Evolutionary conservation across 1,284 basidiomycete species (phyloP), one percentile per base, ranked within the genome.

Genomic region (Ceratorhiza oryzae-sativae): DNA sequence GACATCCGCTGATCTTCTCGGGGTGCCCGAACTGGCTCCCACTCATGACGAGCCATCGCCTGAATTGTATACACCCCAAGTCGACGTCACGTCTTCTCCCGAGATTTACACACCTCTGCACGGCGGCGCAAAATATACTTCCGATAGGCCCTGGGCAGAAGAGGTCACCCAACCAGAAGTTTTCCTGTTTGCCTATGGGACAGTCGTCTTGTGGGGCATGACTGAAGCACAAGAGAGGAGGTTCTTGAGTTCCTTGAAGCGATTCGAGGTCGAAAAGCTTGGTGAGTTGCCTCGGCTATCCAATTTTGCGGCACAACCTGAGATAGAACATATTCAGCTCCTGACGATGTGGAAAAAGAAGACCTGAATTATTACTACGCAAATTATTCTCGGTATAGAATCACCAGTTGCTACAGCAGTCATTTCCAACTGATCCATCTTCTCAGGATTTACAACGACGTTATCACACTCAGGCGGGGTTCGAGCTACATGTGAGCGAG

Each of bases 311-410:
- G n/a, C n/a, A n/a, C n/a, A n/a, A n/a, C n/a, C n/a, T n/a, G n/a
- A n/a, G n/a, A n/a, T n/a, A 58, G 32, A 20, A 41, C 15, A 72
- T 46, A 18, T n/a, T n/a, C 76, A 93, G 92, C 88, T 59, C 84
- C 90, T 12, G 90, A 95, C 63, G 90, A 91, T 76, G 84, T 95
- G 20, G 95, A 98, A 81, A 95, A 93, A 89, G 96, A 98, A 83
- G 96, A 98, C 78, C 84, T 98, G 55, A 97, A 97, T 80, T 98
- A 92, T 81, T 98, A 98, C 78, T 95, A 97, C 77, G 95, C 95
- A 18, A 95, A 97, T 79, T 98, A 98, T 79, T 95, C 93, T 80
- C 88, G 94, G 93, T 92, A 79, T 74, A 86, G 77, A 9, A 46
- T 71, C 30, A 71, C 12, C 25, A n/a, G n/a, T n/a, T n/a, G n/a